Percentiles rank a stretch among this genome's conserved stretches.
Conservation (phyloP, 306 rosid species). For the Castanospermum australe region DNA sequence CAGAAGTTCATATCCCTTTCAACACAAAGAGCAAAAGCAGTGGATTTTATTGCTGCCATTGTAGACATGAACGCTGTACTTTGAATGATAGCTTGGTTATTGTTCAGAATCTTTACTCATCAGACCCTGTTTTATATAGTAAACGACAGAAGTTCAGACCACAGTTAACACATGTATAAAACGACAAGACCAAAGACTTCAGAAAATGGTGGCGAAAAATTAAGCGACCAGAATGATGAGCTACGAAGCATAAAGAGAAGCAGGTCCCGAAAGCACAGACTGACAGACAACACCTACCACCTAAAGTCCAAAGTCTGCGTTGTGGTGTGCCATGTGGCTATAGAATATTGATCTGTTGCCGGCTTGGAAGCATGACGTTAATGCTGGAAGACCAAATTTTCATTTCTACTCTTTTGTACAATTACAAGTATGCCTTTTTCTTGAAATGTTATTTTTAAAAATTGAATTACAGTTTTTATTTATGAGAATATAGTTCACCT, state of each 20-base stretch:
- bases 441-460: too few species aligned
- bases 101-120: constrained; percentile 25
- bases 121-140: constrained; percentile 16
- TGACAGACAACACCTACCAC: not conserved
- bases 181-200: not conserved
- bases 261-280: not conserved
- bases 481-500: too few species aligned
- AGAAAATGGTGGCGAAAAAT: not conserved
- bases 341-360: not conserved
- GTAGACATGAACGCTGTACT: constrained; percentile 54
- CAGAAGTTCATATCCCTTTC: constrained; percentile 60
- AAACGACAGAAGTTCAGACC: not conserved
- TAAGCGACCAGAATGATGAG: not conserved
- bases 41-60: constrained; percentile 51
- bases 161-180: not conserved
- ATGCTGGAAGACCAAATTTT: not conserved
- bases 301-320: not conserved
- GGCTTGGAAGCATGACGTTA: not conserved
- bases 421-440: constrained; percentile 3
- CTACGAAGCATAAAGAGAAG: not conserved
- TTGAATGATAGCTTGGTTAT: constrained; percentile 47
- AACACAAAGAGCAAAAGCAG: constrained; percentile 37
- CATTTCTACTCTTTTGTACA: not conserved
- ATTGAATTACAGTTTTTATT: too few species aligned
- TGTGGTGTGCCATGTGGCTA: not conserved